A percentile compares a stretch with the other conserved stretches of the same genome.
Evolutionary conservation across 106 monocot genomes (phyloP).

Genomic region (Gastrodia elata): DNA sequence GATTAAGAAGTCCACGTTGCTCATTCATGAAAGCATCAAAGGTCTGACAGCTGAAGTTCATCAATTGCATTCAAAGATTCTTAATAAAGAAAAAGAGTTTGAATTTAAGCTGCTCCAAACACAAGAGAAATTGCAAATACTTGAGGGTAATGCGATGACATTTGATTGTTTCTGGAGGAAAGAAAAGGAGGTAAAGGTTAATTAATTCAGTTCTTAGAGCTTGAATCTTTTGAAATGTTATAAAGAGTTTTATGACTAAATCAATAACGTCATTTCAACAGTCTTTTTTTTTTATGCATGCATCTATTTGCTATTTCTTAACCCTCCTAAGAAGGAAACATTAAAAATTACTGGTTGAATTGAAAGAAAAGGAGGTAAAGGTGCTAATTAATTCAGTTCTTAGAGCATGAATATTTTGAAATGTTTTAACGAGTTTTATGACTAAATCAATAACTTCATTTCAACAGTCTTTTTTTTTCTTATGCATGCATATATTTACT

Average conservation of each 20-base stretch:
- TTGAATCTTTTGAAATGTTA: neutral
- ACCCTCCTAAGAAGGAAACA: neutral
- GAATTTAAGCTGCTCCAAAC: conserved; percentile 27
- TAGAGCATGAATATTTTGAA: too few species aligned
- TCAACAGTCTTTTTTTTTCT: too few species aligned
- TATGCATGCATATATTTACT: too few species aligned
- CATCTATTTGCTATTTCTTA: neutral
- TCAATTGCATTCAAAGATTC: conserved; percentile 33
- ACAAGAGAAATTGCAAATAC: conserved; percentile 24
- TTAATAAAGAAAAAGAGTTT: conserved; percentile 37
- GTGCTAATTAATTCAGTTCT: too few species aligned
- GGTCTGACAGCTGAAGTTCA: conserved; percentile 30
- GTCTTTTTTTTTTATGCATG: neutral
- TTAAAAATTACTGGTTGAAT: neutral
- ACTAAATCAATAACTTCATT: too few species aligned
- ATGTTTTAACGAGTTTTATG: too few species aligned
- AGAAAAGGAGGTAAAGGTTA: conserved; percentile 45
- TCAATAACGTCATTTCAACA: neutral
- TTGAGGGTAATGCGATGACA: conserved; percentile 25
- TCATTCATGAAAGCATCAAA: conserved; percentile 31
- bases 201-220: neutral
- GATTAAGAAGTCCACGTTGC: conserved; percentile 24
- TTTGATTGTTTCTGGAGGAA: conserved; percentile 28
- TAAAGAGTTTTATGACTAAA: neutral
- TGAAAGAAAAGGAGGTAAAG: too few species aligned